Percentiles rank a stretch among this genome's conserved stretches.
Evolutionary conservation across 2,329 filamentous ascomycete species (phyloP).

Genomic region (Zymoseptoria crescenta): DNA sequence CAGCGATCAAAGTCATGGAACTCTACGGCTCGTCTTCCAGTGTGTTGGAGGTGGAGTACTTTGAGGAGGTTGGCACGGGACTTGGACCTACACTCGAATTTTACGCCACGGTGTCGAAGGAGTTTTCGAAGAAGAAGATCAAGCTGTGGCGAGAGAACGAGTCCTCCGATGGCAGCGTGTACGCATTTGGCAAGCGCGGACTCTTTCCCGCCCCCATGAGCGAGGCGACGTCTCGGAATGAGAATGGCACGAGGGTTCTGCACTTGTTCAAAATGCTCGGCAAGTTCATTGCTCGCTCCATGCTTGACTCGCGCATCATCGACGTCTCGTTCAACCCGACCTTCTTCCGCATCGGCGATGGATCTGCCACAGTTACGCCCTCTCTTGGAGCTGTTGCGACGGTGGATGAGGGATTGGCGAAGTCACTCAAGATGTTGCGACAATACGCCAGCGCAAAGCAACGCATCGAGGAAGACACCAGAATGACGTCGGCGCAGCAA

Average conservation of each 20-base stretch:
- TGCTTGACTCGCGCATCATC: constrained; percentile 97
- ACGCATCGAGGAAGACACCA: constrained; percentile 64
- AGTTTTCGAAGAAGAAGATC: constrained; percentile 94
- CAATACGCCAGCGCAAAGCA: constrained; percentile 79
- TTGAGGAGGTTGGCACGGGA: constrained; percentile 95
- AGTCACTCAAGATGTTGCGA: constrained; percentile 78
- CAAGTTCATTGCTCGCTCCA: constrained; percentile 94
- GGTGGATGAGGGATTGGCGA: constrained; percentile 78
- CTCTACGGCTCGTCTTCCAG: constrained; percentile 95
- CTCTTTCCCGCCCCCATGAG: constrained; percentile 89
- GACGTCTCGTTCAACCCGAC: constrained; percentile 96
- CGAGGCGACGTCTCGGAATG: constrained; percentile 61
- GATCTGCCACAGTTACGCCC: constrained; percentile 59
- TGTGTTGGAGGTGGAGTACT: constrained; percentile 94
- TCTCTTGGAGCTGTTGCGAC: constrained; percentile 83
- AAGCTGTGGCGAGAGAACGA: constrained; percentile 95
- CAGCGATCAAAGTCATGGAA: constrained; percentile 97
- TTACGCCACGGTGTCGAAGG: constrained; percentile 93
- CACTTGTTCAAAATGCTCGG: constrained; percentile 88
- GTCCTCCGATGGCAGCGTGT: constrained; percentile 62
- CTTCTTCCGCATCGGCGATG: constrained; percentile 89
- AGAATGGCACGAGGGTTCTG: constrained; percentile 79
- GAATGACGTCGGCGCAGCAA: constrained; percentile 62
- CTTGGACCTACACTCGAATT: constrained; percentile 94
- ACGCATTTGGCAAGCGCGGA: constrained; percentile 73